These are phyloP conservation scores for Achlya hypogyna DNA, from an alignment of 352 stramenopile genomes.

Conservation along the genomic window DNA sequence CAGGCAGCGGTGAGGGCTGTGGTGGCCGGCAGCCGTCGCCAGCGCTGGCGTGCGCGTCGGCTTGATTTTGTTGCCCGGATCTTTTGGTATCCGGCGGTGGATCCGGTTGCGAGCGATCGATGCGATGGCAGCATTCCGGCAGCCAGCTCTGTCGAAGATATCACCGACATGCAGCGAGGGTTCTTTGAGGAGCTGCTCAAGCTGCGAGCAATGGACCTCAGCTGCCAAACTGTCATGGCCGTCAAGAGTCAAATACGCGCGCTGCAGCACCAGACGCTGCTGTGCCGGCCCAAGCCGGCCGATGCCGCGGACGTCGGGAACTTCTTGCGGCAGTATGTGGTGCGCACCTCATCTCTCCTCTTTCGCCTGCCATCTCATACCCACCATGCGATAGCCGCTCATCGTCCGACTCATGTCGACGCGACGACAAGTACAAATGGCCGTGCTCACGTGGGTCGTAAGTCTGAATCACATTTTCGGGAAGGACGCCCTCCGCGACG, in stretches of 20 bases:
- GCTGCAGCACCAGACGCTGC: slow-evolving; percentile 1
- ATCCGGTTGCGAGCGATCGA: background rate
- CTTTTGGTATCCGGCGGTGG: background rate
- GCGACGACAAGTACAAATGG: slow-evolving; percentile 5
- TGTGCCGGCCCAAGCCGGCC: background rate
- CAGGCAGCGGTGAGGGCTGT: no score
- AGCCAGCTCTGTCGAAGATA: no score
- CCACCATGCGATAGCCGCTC: slow-evolving; percentile 7
- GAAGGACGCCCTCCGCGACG: background rate
- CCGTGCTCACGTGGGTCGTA: slow-evolving; percentile 2
- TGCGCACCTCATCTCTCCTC: background rate
- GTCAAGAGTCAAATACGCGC: slow-evolving; percentile 10
- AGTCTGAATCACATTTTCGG: slow-evolving; percentile 6
- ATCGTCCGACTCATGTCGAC: background rate
- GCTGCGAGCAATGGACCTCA: background rate
- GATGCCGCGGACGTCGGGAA: background rate
- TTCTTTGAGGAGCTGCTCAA: slow-evolving; percentile 11
- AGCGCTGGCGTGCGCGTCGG: no score
- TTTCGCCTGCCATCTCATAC: background rate
- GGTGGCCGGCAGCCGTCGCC: no score
- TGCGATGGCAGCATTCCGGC: background rate
- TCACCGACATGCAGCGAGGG: background rate
- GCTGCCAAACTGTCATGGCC: background rate
- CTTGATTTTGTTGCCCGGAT: no score
- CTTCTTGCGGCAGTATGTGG: slow-evolving; percentile 2